Evolutionary conservation across 176 grass and related monocot genomes (phyloP), one percentile per base, ranked within the genome.

Genomic region (Rhipidocladum racemiflorum): DNA sequence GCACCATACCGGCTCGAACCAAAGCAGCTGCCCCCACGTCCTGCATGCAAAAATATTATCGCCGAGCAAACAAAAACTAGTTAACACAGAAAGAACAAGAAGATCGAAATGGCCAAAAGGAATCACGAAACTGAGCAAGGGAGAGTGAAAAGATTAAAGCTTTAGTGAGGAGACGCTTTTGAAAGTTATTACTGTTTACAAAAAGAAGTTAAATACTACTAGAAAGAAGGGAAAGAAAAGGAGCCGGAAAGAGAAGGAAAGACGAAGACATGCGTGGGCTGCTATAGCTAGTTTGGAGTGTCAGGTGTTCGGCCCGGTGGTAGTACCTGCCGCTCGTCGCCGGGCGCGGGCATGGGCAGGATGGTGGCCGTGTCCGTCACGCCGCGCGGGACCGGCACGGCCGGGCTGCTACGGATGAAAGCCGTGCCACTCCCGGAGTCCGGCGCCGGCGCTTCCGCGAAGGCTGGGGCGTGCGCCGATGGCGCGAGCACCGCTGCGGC

Each of bases 281-380:
- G 23, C 59, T n/a, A 2, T n/a, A 2, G 42, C 65, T 16, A 48
- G 32, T 15, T 46, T 21, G 48, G 23, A 9, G 23, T 29, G 20
- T 18, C 5, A 53, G 50, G 50, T 53, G 50, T 2, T 53, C 18
- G 50, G 21, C 50, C 50, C 50, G 50, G 18, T 53, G n/a, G n/a
- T n/a, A 20, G 27, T 65, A 97, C 94, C 90, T 91, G 88, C 0
- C 59, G 85, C 77, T 90, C 73, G 24, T 76, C 83, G 20, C 89
- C 91, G 2, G 88, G 86, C 46, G 92, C 81, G 45, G 88, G 82
- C 82, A 91, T 84, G 9, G 96, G 92, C 23, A 95, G 85, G 67
- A 98, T 90, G 75, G 96, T 87, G 65, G 90, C 86, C 21, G 96
- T 91, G 78, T 93, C 96, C 27, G 90, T 98, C 24, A 95, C 88